phyloP scores from a whole-genome alignment of 176 grass and related monocot species.

The Cenchrus fungigraminus region DNA sequence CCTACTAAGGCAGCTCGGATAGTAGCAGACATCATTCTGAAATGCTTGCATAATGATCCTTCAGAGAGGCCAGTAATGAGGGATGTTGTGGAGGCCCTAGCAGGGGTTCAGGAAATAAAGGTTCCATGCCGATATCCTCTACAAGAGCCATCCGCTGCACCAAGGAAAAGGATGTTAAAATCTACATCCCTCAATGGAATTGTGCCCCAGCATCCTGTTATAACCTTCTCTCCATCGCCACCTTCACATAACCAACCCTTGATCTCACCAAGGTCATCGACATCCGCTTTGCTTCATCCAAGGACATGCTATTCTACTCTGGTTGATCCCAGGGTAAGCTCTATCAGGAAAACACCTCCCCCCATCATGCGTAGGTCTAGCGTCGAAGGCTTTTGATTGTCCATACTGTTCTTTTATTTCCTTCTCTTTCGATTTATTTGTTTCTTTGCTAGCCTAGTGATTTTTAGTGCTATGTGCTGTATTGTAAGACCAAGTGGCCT shows the following conservation, averaged over 20 bases:
- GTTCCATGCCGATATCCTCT: conserved; percentile 76
- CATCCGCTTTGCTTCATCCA: conserved; percentile 58
- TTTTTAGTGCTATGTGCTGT: conserved; percentile 54
- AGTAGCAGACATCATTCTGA: conserved; percentile 79
- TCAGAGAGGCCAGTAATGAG: conserved; percentile 94
- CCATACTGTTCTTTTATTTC: conserved; percentile 51
- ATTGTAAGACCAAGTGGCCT: conserved; percentile 50
- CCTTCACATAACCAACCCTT: conserved; percentile 42
- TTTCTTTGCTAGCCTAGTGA: conserved; percentile 57
- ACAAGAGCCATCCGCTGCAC: conserved; percentile 71
- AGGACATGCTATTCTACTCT: conserved; percentile 65
- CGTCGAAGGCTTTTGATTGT: conserved; percentile 92
- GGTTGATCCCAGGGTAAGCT: conserved; percentile 64
- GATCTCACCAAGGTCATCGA: conserved; percentile 58
- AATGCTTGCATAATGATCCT: conserved; percentile 83
- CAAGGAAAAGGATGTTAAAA: conserved; percentile 87
- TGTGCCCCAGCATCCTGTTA: conserved; percentile 46
- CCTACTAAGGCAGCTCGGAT: conserved; percentile 82
- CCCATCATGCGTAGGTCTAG: conserved; percentile 54
- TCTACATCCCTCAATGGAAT: conserved; percentile 88
- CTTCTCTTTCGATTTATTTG: conserved; percentile 54
- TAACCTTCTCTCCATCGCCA: conserved; percentile 65
- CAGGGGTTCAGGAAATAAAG: conserved; percentile 84
- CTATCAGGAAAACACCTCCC: conserved; percentile 52
- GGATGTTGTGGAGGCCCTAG: conserved; percentile 65